phyloP scores from a whole-genome alignment of 164 flowering plant species.

The Vitis rupestris region DNA sequence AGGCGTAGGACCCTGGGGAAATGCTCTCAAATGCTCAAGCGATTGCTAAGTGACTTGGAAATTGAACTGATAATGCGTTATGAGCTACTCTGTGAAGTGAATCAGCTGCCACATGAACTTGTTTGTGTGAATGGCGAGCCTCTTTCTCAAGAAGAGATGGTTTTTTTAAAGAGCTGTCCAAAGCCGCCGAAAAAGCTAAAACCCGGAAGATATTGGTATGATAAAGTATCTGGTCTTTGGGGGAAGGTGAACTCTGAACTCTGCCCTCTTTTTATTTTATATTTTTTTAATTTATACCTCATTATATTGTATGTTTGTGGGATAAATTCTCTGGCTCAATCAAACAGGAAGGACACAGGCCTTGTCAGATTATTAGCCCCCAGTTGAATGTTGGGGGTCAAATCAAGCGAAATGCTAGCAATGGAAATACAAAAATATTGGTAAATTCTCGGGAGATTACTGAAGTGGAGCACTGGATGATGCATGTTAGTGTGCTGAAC shows the following conservation, averaged over 20 bases:
- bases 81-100: constrained; percentile 35
- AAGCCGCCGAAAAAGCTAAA: constrained; percentile 43
- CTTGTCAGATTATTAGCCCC: constrained; percentile 39
- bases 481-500: constrained; percentile 29
- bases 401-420: constrained; percentile 44
- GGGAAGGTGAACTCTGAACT: constrained; percentile 41
- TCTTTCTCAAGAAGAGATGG: constrained; percentile 34
- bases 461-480: constrained; percentile 38
- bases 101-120: constrained; percentile 33
- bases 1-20: constrained; percentile 39
- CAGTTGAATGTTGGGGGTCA: constrained; percentile 35
- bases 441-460: constrained; percentile 55
- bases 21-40: constrained; percentile 36
- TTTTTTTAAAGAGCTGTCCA: constrained; percentile 28
- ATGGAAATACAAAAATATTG: constrained; percentile 43
- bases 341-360: constrained; percentile 51
- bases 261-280: neutral
- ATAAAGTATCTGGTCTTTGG: constrained; percentile 53
- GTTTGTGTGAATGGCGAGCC: constrained; percentile 40
- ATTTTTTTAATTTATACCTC: neutral
- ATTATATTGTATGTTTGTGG: neutral
- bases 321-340: neutral
- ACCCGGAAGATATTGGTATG: constrained; percentile 64
- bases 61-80: constrained; percentile 32
- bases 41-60: constrained; percentile 27